Base-by-base conservation (phyloP, 106 monocot species). In the Alisma plantagoaquatica region DNA sequence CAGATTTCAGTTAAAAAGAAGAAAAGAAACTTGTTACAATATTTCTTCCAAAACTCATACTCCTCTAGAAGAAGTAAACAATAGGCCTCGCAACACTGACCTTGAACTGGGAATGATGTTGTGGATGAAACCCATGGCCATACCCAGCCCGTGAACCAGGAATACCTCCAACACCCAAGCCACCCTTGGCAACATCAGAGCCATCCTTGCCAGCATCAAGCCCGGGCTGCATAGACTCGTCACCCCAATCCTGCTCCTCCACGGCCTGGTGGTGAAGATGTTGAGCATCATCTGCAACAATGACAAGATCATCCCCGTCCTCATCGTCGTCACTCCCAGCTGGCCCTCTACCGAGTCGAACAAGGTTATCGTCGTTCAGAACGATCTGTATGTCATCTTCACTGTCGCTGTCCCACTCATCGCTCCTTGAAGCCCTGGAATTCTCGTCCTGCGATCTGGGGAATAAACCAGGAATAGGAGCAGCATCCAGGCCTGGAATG, bases 321-420 rank as follows among this genome's bases (percentile, higher is more conserved):
- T 86, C 91, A 12, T 79, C 79, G 32, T 94, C 85, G 9, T 82
- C 87, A 8, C 79, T 80, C 0, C 71, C 84, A 31, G 51, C 70
- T n/a, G 33, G 67, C 12, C 62, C 49, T 14, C 29, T 18, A 29
- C 25, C 54, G 2, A 35, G 60, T 8, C 42, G 45, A 29, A 54
- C 67, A 10, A 60, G 43, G 22, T 57, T 42, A 47, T 49, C 61
- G 10, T 98, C 85, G 27, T 98, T 89, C 19, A 98, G 66, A 11
- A 98, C 89, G 25, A 98, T 98, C 62, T 76, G 66, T 23, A 98
- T 73, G 70, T 98, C 96, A 55, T 98, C 96, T 23, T 89, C 96
- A 52, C 96, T 98, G 43, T 89, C 96, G 35, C 84, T 98, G 16
- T 98, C 96, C 70, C 76, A 84, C 21, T 96, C 89, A 3, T 83